Evolutionary conservation across 176 grass and related monocot species (phyloP).

Genomic region (Eremochloa ophiuroides): DNA sequence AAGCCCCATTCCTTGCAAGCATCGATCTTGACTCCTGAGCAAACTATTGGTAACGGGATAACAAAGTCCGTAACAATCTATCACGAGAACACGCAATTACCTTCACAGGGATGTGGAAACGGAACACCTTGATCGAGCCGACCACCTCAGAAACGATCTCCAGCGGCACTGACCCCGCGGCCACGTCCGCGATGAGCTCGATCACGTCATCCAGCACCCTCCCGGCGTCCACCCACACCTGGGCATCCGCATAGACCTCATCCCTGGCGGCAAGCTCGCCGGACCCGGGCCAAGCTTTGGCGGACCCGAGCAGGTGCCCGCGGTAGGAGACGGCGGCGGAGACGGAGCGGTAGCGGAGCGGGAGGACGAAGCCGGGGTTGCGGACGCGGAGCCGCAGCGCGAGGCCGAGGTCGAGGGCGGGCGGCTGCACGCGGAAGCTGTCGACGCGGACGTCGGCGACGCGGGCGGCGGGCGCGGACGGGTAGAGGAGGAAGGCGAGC

Average conservation of each 20-base stretch:
- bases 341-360: slow-evolving; percentile 29
- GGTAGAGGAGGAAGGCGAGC: slow-evolving; percentile 29
- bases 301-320: slow-evolving; percentile 39
- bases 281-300: slow-evolving; percentile 2
- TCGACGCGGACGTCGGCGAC: slow-evolving; percentile 4
- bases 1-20: not conserved
- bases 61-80: not conserved
- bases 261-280: slow-evolving; percentile 27
- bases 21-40: not conserved
- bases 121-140: slow-evolving; percentile 22
- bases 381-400: slow-evolving; percentile 28
- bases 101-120: slow-evolving; percentile 42
- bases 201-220: slow-evolving; percentile 41
- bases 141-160: slow-evolving; percentile 47
- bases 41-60: not conserved
- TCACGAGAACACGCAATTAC: not conserved
- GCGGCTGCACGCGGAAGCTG: slow-evolving; percentile 17
- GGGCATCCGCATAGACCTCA: not conserved
- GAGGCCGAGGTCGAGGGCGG: slow-evolving; percentile 29
- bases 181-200: slow-evolving; percentile 42
- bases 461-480: not conserved
- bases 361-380: slow-evolving; percentile 22
- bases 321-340: slow-evolving; percentile 46
- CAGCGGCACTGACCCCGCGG: slow-evolving; percentile 37
- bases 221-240: slow-evolving; percentile 46